A percentile compares a stretch with the other conserved stretches of the same genome.
Conservation (phyloP, 2,329 filamentous ascomycete species). For the Dryadomyces quercivorus region DNA sequence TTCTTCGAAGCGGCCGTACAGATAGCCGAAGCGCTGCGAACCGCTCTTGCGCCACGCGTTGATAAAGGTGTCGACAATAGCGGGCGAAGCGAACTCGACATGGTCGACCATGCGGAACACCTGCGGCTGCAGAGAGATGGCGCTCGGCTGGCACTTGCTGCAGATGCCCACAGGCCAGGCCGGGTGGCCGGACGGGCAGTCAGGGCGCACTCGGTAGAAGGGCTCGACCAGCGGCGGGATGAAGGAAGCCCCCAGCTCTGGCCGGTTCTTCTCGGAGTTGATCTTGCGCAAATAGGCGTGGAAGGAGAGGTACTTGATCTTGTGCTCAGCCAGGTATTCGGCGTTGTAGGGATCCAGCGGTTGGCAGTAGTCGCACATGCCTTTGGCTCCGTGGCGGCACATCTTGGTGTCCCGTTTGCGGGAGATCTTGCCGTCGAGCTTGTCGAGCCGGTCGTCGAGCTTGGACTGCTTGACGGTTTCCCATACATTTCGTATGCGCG, state of each 20-base stretch:
- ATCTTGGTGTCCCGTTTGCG: slow-evolving; percentile 65
- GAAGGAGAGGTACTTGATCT: slow-evolving; percentile 97
- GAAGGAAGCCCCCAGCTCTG: slow-evolving; percentile 84
- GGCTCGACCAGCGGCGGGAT: slow-evolving; percentile 92
- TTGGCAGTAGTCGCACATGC: slow-evolving; percentile 99
- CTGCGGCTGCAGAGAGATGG: slow-evolving; percentile 89
- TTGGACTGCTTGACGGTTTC: slow-evolving; percentile 80
- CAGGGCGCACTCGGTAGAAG: slow-evolving; percentile 75
- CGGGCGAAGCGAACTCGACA: slow-evolving; percentile 82
- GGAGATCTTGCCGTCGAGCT: slow-evolving; percentile 77
- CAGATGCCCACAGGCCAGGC: slow-evolving; percentile 95
- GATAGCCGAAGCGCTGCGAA: slow-evolving; percentile 70
- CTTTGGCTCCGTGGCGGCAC: slow-evolving; percentile 91
- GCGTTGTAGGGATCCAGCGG: slow-evolving; percentile 86
- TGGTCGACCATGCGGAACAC: slow-evolving; percentile 95
- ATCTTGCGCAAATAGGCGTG: slow-evolving; percentile 90
- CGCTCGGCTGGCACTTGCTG: slow-evolving; percentile 94
- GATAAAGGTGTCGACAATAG: slow-evolving; percentile 78
- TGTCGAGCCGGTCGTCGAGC: slow-evolving; percentile 78
- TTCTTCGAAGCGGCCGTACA: slow-evolving; percentile 84
- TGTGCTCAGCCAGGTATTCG: slow-evolving; percentile 84
- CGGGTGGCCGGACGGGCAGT: slow-evolving; percentile 88
- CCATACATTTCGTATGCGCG: slow-evolving; percentile 78
- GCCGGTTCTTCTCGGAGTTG: slow-evolving; percentile 92
- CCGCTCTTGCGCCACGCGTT: slow-evolving; percentile 86